A percentile compares a stretch with the other conserved stretches of the same genome.
phyloP scores from a whole-genome alignment of 495 filamentous ascomycete species.

The Cercophora scortea region DNA sequence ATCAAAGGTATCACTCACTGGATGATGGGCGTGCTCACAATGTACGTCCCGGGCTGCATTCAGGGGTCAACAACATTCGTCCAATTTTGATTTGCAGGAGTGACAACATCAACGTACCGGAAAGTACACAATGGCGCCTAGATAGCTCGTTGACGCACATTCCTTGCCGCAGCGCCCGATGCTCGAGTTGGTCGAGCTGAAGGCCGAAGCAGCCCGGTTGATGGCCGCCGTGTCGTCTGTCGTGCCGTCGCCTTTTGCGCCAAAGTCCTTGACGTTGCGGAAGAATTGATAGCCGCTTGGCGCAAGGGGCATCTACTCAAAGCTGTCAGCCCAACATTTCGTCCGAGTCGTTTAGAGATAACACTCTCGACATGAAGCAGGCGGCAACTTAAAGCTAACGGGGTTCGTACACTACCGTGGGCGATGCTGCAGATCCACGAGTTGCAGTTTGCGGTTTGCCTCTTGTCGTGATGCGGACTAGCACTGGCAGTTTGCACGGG shows the following conservation, averaged over 20 bases:
- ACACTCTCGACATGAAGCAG: not conserved
- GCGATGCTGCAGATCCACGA: too few species aligned
- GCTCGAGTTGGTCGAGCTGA: not conserved
- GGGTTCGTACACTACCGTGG: too few species aligned
- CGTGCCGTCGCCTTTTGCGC: slow-evolving; percentile 60
- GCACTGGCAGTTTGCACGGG: not conserved
- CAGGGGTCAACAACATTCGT: too few species aligned
- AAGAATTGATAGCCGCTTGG: slow-evolving; percentile 35
- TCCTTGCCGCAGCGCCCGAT: slow-evolving; percentile 55
- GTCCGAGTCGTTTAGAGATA: too few species aligned
- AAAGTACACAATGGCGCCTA: slow-evolving; percentile 67
- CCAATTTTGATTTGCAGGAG: too few species aligned
- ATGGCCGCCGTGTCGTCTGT: slow-evolving; percentile 5
- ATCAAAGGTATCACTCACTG: slow-evolving; percentile 25
- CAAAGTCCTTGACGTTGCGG: slow-evolving; percentile 77
- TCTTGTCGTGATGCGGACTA: not conserved
- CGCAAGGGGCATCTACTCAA: not conserved
- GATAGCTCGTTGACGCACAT: slow-evolving; percentile 67
- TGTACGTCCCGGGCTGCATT: slow-evolving; percentile 51
- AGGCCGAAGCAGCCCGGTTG: not conserved
- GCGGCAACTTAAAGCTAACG: too few species aligned
- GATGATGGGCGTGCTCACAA: slow-evolving; percentile 53
- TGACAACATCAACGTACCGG: slow-evolving; percentile 22
- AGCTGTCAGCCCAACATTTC: too few species aligned
- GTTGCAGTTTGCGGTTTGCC: too few species aligned